Evolutionary conservation across 2,329 filamentous ascomycete species (phyloP).

Genomic region (Sclerotinia trifoliorum): DNA sequence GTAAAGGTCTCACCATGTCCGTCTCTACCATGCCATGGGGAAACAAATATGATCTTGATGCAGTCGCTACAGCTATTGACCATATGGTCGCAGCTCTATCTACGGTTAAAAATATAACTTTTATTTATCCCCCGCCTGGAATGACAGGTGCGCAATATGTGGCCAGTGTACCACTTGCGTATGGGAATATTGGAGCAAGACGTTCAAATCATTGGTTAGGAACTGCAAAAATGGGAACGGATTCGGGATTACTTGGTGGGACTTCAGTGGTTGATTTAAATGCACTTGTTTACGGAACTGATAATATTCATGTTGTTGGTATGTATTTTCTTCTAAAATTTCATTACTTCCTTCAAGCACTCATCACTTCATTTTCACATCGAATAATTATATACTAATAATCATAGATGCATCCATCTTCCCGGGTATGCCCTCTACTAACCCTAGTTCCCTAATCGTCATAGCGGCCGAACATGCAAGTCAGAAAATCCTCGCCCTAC

Average conservation of each 20-base stretch:
- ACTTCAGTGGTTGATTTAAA: conserved; percentile 61
- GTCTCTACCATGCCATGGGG: conserved; percentile 54
- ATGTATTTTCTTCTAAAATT: neutral
- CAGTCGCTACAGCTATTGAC: conserved; percentile 64
- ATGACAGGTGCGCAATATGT: conserved; percentile 57
- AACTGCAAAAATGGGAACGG: conserved; percentile 60
- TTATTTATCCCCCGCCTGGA: conserved; percentile 53
- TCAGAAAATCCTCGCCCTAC: conserved; percentile 39
- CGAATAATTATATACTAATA: neutral
- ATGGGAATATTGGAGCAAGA: conserved; percentile 35
- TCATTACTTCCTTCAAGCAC: conserved; percentile 38
- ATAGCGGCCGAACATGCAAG: conserved; percentile 54
- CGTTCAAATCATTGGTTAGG: conserved; percentile 46
- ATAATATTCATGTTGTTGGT: conserved; percentile 65
- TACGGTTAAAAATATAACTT: conserved; percentile 54
- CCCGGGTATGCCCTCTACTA: conserved; percentile 66
- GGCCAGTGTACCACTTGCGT: conserved; percentile 44
- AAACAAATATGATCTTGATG: conserved; percentile 57
- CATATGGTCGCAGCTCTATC: conserved; percentile 55
- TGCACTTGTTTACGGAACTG: conserved; percentile 64
- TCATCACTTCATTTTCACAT: too few relatives aligned
- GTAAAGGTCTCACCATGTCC: conserved; percentile 54
- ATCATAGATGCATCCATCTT: conserved; percentile 50
- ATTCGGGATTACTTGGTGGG: conserved; percentile 48
- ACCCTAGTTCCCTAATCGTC: conserved; percentile 65